Evolutionary conservation across 129 eudicot genomes (phyloP).

Genomic region (Centaurea solstitialis): DNA sequence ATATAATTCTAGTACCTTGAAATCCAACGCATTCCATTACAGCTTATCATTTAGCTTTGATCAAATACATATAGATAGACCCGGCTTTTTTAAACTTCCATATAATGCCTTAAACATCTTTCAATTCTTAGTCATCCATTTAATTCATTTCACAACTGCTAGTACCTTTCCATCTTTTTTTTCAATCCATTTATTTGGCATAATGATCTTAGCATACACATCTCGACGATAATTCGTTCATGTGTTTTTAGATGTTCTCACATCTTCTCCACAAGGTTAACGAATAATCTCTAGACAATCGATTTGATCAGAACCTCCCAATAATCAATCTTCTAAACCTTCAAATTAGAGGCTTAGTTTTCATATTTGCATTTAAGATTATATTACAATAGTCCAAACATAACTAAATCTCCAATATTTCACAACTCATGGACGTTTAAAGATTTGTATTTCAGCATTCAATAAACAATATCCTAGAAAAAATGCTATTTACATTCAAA

Average conservation of each 20-base stretch:
- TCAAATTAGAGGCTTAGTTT: no score
- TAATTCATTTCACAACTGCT: no score
- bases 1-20: no score
- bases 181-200: not conserved
- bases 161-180: not conserved
- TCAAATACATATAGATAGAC: no score
- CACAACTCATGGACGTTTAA: not conserved
- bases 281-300: no score
- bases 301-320: not conserved
- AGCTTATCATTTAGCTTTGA: no score
- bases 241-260: not conserved
- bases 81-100: no score
- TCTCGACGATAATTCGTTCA: not conserved
- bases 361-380: not conserved
- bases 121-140: no score
- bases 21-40: no score
- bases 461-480: not conserved
- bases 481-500: not conserved
- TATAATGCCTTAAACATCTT: no score
- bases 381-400: not conserved
- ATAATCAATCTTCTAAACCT: not conserved
- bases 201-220: not conserved
- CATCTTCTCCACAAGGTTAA: not conserved
- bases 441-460: not conserved
- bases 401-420: not conserved